Conservation (phyloP, 2,329 filamentous ascomycete genomes). For the Microsporum canis region DNA sequence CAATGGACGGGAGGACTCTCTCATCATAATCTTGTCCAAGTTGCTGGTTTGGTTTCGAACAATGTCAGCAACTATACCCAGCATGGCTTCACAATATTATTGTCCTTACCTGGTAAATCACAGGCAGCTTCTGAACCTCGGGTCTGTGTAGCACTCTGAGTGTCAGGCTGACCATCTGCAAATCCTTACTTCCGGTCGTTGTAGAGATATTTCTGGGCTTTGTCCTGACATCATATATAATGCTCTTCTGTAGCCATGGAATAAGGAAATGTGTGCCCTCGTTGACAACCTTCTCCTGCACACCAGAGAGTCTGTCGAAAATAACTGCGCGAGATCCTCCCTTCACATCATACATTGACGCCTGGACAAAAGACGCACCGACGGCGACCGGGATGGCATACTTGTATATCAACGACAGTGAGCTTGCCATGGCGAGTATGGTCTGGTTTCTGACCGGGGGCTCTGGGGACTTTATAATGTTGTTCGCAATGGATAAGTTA, state of each 20-base stretch:
- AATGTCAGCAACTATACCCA: conserved; percentile 1
- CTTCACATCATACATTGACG: conserved; percentile 92
- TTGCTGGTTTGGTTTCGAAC: conserved; percentile 47
- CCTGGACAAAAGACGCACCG: conserved; percentile 56
- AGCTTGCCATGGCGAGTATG: conserved; percentile 8
- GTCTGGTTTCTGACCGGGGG: background rate
- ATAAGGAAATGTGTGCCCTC: conserved; percentile 96
- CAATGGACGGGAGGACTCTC: conserved; percentile 93
- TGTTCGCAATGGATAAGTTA: background rate
- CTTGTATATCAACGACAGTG: conserved; percentile 27
- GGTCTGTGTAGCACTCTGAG: conserved; percentile 89
- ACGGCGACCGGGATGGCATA: conserved; percentile 60
- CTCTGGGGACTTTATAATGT: background rate
- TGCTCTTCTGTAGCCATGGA: conserved; percentile 88
- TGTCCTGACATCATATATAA: conserved; percentile 94
- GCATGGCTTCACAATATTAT: background rate
- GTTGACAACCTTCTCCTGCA: conserved; percentile 83
- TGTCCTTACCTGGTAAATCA: conserved; percentile 83
- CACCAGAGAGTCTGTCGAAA: conserved; percentile 85
- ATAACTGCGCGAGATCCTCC: conserved; percentile 92
- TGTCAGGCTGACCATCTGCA: conserved; percentile 99
- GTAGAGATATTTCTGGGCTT: conserved; percentile 96
- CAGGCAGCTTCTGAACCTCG: conserved; percentile 81
- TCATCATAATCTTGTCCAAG: conserved; percentile 98
- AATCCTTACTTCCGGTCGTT: conserved; percentile 93